Percentiles rank a stretch among this genome's conserved stretches.
phyloP scores from a whole-genome alignment of 768 basidiomycete species.

The Rubroboletus satanas region DNA sequence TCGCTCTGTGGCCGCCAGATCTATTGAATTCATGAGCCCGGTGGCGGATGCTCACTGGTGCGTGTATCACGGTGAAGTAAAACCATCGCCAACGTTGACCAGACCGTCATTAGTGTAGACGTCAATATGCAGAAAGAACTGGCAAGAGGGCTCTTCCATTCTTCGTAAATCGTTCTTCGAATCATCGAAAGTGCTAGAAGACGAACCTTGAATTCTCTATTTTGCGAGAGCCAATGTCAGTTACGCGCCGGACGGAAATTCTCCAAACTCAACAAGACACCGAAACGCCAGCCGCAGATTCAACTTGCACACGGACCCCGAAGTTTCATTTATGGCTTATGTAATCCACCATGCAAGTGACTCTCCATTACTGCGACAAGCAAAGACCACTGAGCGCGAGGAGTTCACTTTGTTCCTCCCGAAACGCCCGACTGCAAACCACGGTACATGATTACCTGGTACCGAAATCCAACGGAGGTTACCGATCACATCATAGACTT shows the following conservation, averaged over 20 bases:
- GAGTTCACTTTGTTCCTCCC: too few species aligned
- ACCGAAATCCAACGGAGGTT: too few species aligned
- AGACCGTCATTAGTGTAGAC: constrained; percentile 7
- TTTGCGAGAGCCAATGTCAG: constrained; percentile 15
- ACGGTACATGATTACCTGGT: too few species aligned
- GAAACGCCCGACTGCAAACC: too few species aligned
- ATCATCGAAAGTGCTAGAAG: constrained; percentile 9
- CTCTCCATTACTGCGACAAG: too few species aligned
- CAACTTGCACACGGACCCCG: not conserved
- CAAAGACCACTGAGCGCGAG: too few species aligned
- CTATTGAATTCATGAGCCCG: constrained; percentile 5
- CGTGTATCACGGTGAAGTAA: constrained; percentile 1
- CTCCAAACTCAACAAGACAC: not conserved
- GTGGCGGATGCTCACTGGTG: constrained; percentile 19
- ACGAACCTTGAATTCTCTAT: constrained; percentile 11
- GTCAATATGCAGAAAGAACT: constrained; percentile 3
- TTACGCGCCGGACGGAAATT: constrained; percentile 1
- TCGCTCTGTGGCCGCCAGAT: not conserved
- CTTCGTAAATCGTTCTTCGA: constrained; percentile 21
- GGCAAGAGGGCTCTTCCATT: constrained; percentile 15
- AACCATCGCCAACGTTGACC: not conserved
- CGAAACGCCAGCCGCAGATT: too few species aligned
- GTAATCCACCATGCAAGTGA: not conserved
- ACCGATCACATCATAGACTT: not conserved
- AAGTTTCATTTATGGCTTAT: not conserved